Evolutionary conservation across 148 eudicot species (phyloP), one percentile per base, ranked within the genome.

Genomic region (Rhododendron molle): DNA sequence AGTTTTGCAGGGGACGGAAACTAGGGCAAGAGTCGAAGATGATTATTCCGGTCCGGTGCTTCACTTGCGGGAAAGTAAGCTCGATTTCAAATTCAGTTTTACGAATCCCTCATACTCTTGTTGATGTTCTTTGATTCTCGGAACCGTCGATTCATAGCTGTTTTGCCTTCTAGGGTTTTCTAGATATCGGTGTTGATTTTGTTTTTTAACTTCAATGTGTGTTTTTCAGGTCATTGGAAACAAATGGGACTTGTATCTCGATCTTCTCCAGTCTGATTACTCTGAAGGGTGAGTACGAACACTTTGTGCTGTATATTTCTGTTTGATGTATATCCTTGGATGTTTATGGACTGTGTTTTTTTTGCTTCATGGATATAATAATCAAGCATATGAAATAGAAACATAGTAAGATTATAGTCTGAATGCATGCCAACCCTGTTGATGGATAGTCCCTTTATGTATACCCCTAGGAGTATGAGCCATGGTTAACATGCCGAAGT

Each of bases 241-340:
- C 89, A 96, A 96, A 87, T 96, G 98, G 99, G 99, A 96, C 79
- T 85, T 90, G 9, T 96, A 96, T 80, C 97, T 96, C 79, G 99
- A 96, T 87, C 94, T 96, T 88, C 98, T 96, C 54, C 99, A 96
- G 83, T 92, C 97, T 54, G 98, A 96, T 90, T 96, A 96, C 85
- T 83, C 90, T 36, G 99, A 96, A 92, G 99, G 99, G 99, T 96
- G 15, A 69, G 86, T 46, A 0, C 13, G 43, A 58, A 18, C 2
- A 44, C 80, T 34, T 1, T 43, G 49, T 40, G 80, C 26, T 43
- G 14, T 77, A 16, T 36, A 74, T 74, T 2, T 76, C 80, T 76
- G 49, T 76, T 76, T 69, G 5, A 12, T 69, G 0, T 4, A 69
- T 30, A 32, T 13, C 6, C 9, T 26, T 65, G 72, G 72, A 26